Conservation (phyloP, 2,329 filamentous ascomycete species). For the Fusarium illudens region DNA sequence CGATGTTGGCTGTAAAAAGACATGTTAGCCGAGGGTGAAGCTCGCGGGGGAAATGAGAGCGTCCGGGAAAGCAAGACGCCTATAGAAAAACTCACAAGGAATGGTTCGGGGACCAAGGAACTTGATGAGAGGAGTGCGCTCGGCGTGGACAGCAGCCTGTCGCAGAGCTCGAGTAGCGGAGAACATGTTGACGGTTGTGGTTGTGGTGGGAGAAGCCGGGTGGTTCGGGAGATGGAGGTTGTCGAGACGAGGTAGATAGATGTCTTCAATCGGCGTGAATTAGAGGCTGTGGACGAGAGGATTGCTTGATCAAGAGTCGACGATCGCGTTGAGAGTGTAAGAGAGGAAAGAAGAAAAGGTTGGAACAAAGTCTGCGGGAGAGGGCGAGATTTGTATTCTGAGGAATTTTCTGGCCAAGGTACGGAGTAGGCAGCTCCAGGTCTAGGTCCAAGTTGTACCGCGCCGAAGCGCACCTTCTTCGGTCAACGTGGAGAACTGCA, state of each 20-base stretch:
- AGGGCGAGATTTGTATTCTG: constrained; percentile 38
- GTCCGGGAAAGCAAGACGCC: neutral
- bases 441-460: constrained; percentile 20
- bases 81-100: constrained; percentile 58
- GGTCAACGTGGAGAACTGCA: neutral
- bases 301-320: neutral
- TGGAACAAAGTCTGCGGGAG: constrained; percentile 20
- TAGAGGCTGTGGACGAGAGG: neutral
- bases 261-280: neutral
- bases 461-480: constrained; percentile 25
- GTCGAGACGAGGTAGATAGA: neutral
- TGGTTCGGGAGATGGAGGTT: constrained; percentile 20
- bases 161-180: constrained; percentile 64
- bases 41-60: neutral
- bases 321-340: constrained; percentile 8
- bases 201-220: constrained; percentile 13
- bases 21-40: constrained; percentile 27
- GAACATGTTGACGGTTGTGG: constrained; percentile 55
- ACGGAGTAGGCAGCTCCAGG: too few species aligned
- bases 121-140: constrained; percentile 68
- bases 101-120: constrained; percentile 69
- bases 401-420: constrained; percentile 38
- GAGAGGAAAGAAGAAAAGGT: constrained; percentile 11
- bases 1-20: constrained; percentile 66
- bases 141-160: constrained; percentile 66